phyloP scores from a whole-genome alignment of 768 basidiomycete species.

The Pulveroboletus ravenelii region DNA sequence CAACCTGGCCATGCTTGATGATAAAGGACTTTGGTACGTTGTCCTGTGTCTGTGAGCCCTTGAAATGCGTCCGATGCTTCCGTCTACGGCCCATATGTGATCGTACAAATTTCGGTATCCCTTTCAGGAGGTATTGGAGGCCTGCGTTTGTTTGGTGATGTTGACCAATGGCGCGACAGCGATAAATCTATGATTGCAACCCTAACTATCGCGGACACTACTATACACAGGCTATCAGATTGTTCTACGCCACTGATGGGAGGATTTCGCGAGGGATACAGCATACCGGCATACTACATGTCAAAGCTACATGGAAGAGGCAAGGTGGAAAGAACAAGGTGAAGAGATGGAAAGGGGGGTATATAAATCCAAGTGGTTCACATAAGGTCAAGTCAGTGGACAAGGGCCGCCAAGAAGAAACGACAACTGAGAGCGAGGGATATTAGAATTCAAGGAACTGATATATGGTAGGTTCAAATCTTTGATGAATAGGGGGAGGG shows the following conservation, averaged over 20 bases:
- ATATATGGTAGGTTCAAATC: conserved; percentile 62
- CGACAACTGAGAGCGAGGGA: not conserved
- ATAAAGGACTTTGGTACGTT: conserved; percentile 86
- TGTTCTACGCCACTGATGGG: conserved; percentile 10
- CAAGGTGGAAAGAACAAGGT: conserved; percentile 1
- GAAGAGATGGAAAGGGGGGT: conserved; percentile 3
- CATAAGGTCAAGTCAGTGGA: not conserved
- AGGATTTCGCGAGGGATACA: conserved; percentile 23
- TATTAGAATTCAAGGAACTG: conserved; percentile 74
- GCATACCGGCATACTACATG: conserved; percentile 26
- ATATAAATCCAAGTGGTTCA: conserved; percentile 4
- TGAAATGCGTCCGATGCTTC: conserved; percentile 80
- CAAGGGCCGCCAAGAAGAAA: conserved; percentile 6
- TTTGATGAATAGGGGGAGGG: conserved; percentile 52
- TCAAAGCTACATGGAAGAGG: conserved; percentile 27
- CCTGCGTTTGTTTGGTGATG: conserved; percentile 22
- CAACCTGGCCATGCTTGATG: conserved; percentile 93
- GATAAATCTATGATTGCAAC: not conserved
- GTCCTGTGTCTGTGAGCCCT: conserved; percentile 39
- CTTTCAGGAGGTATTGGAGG: conserved; percentile 12
- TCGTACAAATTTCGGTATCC: conserved; percentile 9
- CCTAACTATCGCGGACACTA: not conserved
- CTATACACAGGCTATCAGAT: conserved; percentile 3
- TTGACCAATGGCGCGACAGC: conserved; percentile 9
- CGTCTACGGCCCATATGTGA: conserved; percentile 53